These are phyloP conservation scores for Penicillium flavigenum DNA, from an alignment of 495 filamentous ascomycete species.

Conservation along the genomic window DNA sequence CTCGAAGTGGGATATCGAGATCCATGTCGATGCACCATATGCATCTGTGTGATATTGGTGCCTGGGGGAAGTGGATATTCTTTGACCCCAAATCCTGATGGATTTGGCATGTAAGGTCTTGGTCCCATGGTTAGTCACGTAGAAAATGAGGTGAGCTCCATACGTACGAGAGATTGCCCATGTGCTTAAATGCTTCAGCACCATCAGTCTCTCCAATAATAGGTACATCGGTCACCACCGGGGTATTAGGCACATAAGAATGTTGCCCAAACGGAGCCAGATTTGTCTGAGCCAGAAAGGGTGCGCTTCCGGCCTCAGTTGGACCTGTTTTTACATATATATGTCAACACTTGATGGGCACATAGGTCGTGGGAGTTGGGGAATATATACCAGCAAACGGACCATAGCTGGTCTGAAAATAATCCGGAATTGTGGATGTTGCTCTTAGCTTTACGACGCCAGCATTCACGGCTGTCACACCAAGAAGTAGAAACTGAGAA, in stretches of 20 bases:
- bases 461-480: not conserved
- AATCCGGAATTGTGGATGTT: slow-evolving; percentile 43
- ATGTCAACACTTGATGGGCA: not conserved
- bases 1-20: slow-evolving; percentile 41
- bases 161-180: slow-evolving; percentile 46
- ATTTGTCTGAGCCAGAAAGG: slow-evolving; percentile 58
- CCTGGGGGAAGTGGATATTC: slow-evolving; percentile 56
- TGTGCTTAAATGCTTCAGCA: slow-evolving; percentile 55
- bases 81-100: slow-evolving; percentile 53
- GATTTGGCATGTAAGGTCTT: slow-evolving; percentile 25
- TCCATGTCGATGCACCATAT: slow-evolving; percentile 48
- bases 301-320: slow-evolving; percentile 55
- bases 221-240: slow-evolving; percentile 57
- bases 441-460: not conserved
- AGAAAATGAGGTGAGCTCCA: not conserved
- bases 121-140: not conserved
- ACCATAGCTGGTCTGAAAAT: slow-evolving; percentile 50
- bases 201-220: slow-evolving; percentile 47
- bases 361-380: not conserved
- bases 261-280: slow-evolving; percentile 49
- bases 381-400: slow-evolving; percentile 5
- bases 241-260: slow-evolving; percentile 53
- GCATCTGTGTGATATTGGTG: slow-evolving; percentile 55
- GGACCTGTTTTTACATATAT: slow-evolving; percentile 44
- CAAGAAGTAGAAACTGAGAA: not conserved